Base-by-base conservation (phyloP, 257 asterid species). In the Solanum sitiens region DNA sequence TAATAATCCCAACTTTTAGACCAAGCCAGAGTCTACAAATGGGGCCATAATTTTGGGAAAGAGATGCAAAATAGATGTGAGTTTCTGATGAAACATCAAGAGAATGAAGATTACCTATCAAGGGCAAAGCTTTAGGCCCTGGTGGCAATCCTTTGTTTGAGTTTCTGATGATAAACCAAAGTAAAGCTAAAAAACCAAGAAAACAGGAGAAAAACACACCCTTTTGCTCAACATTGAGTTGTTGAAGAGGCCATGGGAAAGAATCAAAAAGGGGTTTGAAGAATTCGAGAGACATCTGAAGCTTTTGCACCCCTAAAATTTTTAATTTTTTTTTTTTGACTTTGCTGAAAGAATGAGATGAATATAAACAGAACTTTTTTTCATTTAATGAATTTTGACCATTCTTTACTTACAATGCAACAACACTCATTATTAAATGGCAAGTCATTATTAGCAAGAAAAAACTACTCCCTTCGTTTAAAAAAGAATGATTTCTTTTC, bases 11-110 rank as follows among this genome's bases (percentile, higher is more conserved):
- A 63, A 63, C 87, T 86, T 90, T 94, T 18, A 39, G 71, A 0
- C 98, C 98, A 12, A 94, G 93, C 86, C 89, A 89, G 6, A 95
- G 94, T 0, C 90, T 92, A 86, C 70, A 90, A 83, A 95, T 94
- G 2, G 98, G 98, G 80, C 98, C 98, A 32, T 94, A 89, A 16
- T 74, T 68, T 44, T 86, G 83, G 0, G 98, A 92, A 9, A 94
- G 93, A 73, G 20, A 45, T 0, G 92, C 23, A 63, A 63, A 63
- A 63, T 63, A 23, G 15, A 11, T 63, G 15, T 23, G 71, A 63
- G 27, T n/a, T 63, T 63, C 71, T 21, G 70, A n/a, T 5, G 61
- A 15, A 15, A 15, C 61, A 23, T 63, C 70, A 63, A 63, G 70
- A 63, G 70, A 23, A 10, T 23, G 71, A 15, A 63, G 71, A 89